These are phyloP conservation scores for Diplocarpon rosae DNA, from an alignment of 2,329 filamentous ascomycete species.

Conservation along the genomic window DNA sequence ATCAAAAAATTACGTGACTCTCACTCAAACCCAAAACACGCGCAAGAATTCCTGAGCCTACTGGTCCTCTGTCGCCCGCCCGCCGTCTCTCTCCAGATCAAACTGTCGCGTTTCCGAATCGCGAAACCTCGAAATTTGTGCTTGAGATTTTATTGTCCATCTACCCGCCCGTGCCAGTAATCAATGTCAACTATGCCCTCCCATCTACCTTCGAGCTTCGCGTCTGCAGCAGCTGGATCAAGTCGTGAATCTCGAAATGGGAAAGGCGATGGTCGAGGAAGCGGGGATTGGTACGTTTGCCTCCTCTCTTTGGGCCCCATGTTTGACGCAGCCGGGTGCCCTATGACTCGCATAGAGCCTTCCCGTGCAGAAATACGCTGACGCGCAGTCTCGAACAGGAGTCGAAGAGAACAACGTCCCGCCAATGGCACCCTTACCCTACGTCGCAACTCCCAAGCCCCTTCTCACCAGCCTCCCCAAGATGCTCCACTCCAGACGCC, in stretches of 20 bases:
- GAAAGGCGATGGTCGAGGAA: constrained; percentile 46
- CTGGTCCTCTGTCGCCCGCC: neutral
- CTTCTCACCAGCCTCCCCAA: constrained; percentile 31
- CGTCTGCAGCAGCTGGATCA: constrained; percentile 64
- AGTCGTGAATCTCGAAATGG: constrained; percentile 48
- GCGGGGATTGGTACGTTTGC: constrained; percentile 61
- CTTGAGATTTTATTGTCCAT: constrained; percentile 6
- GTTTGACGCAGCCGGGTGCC: neutral
- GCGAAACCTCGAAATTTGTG: constrained; percentile 2
- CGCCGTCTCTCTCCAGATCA: neutral
- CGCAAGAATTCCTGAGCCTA: neutral
- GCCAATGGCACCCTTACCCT: constrained; percentile 54
- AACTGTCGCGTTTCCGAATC: constrained; percentile 10
- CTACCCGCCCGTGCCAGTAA: constrained; percentile 10
- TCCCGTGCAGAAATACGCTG: neutral
- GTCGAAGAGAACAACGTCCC: constrained; percentile 45
- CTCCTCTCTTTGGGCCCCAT: constrained; percentile 1
- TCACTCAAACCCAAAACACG: neutral
- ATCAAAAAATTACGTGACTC: constrained; percentile 3
- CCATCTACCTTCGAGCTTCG: constrained; percentile 73
- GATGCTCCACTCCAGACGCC: constrained; percentile 16
- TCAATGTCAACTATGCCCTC: constrained; percentile 45
- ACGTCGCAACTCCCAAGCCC: constrained; percentile 51
- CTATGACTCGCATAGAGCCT: neutral
- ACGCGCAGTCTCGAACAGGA: constrained; percentile 31